A percentile compares a stretch with the other conserved stretches of the same genome.
phyloP scores from a whole-genome alignment of 306 rosid genomes.

The Abrus precatorius region DNA sequence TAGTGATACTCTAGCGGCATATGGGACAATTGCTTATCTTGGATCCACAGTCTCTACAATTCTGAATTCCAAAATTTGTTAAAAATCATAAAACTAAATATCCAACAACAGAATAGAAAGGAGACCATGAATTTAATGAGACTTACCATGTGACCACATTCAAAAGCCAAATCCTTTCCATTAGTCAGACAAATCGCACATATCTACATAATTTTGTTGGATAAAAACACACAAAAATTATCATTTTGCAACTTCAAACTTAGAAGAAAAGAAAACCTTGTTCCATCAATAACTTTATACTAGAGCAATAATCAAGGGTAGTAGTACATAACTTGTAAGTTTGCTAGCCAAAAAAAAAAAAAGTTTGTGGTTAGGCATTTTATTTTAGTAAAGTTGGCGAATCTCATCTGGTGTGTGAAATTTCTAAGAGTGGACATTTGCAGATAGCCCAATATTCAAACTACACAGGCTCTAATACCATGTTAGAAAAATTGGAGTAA shows the following conservation, averaged over 20 bases:
- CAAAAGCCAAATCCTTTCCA: slow-evolving; percentile 80
- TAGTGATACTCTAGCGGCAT: slow-evolving; percentile 76
- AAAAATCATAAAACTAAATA: background rate
- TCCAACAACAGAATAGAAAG: background rate
- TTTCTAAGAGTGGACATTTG: too few species aligned
- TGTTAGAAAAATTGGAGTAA: too few species aligned
- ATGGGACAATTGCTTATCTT: slow-evolving; percentile 73
- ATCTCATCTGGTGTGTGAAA: too few species aligned
- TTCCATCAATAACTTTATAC: background rate
- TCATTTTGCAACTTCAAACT: background rate
- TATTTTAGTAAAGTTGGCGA: too few species aligned
- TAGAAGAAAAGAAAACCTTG: background rate
- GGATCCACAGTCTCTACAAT: slow-evolving; percentile 83
- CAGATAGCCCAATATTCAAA: too few species aligned
- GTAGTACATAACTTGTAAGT: background rate
- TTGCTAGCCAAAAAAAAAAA: background rate
- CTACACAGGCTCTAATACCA: too few species aligned
- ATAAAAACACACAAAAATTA: background rate
- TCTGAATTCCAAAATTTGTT: slow-evolving; percentile 57
- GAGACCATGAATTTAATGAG: slow-evolving; percentile 2
- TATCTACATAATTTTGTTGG: slow-evolving; percentile 56
- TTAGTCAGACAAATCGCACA: slow-evolving; percentile 86
- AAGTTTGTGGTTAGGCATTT: background rate
- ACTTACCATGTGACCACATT: slow-evolving; percentile 91
- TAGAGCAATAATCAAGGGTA: background rate